Conservation (phyloP, 495 filamentous ascomycete species). For the Jackrogersella minutella region DNA sequence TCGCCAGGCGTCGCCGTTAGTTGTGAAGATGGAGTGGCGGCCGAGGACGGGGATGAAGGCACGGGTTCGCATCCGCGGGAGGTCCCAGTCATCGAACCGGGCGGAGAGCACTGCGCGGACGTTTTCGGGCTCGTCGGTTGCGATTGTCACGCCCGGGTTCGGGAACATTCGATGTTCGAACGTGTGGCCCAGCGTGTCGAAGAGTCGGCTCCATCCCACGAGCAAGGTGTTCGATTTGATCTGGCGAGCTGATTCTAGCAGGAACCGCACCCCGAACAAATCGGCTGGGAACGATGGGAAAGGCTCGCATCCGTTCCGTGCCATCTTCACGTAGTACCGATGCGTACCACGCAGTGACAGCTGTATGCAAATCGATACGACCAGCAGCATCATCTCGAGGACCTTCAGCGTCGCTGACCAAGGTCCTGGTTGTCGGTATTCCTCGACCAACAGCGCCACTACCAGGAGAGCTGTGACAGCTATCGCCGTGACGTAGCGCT, state of each 20-base stretch:
- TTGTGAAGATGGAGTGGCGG: constrained; percentile 67
- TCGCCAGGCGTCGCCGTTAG: constrained; percentile 74
- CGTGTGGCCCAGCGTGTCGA: constrained; percentile 44
- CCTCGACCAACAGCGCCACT: neutral
- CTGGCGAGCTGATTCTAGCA: constrained; percentile 39
- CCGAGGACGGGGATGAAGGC: constrained; percentile 49
- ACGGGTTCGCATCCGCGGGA: constrained; percentile 45
- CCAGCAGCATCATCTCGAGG: neutral
- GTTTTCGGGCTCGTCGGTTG: constrained; percentile 77
- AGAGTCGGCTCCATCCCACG: constrained; percentile 27
- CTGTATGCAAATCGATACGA: constrained; percentile 9
- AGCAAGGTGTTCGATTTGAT: constrained; percentile 44
- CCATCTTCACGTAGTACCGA: constrained; percentile 24
- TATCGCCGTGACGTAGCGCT: constrained; percentile 19
- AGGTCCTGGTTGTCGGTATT: constrained; percentile 14
- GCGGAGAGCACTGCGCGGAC: constrained; percentile 68
- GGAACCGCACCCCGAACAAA: constrained; percentile 52
- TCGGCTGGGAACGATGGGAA: constrained; percentile 47
- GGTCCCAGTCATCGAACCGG: constrained; percentile 67
- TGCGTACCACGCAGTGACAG: constrained; percentile 22
- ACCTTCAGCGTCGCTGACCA: neutral
- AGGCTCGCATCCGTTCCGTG: constrained; percentile 35
- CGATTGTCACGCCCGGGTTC: constrained; percentile 42
- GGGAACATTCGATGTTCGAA: constrained; percentile 42
- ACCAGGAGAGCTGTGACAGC: neutral